phyloP scores from a whole-genome alignment of 1,284 basidiomycete genomes.

The Ustilago vetiveriae region DNA sequence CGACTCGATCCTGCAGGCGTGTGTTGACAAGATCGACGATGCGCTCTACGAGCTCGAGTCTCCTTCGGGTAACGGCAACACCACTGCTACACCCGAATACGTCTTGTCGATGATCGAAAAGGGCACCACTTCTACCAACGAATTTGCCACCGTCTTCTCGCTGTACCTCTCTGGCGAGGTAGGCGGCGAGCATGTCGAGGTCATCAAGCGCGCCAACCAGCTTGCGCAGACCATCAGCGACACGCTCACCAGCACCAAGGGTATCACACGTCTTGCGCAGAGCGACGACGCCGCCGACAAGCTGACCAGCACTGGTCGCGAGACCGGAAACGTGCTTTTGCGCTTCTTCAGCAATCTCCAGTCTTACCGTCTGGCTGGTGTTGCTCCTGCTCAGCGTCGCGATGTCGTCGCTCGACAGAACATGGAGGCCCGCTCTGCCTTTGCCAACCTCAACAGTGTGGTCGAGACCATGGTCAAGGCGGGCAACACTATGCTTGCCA shows the following conservation, averaged over 20 bases:
- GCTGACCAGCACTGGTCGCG: constrained; percentile 84
- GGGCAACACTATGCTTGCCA: constrained; percentile 78
- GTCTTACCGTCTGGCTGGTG: constrained; percentile 81
- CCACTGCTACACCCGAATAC: constrained; percentile 96
- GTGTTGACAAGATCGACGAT: constrained; percentile 96
- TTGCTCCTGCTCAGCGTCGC: constrained; percentile 75
- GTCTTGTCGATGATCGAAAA: constrained; percentile 99
- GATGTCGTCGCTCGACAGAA: constrained; percentile 91
- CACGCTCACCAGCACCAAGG: constrained; percentile 91
- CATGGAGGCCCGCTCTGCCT: constrained; percentile 80
- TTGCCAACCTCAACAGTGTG: constrained; percentile 84
- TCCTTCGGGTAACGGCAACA: constrained; percentile 89
- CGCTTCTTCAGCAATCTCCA: constrained; percentile 95
- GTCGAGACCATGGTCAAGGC: constrained; percentile 89
- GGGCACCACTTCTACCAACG: constrained; percentile 88
- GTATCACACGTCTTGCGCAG: constrained; percentile 88
- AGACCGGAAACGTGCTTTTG: constrained; percentile 84
- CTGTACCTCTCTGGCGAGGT: constrained; percentile 86
- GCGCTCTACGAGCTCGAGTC: constrained; percentile 97
- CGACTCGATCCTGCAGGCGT: constrained; percentile 94
- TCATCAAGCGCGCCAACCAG: constrained; percentile 97
- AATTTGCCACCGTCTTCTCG: constrained; percentile 94
- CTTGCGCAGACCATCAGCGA: constrained; percentile 92
- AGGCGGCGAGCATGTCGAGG: constrained; percentile 94
- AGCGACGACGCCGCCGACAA: constrained; percentile 91